phyloP scores from a whole-genome alignment of 2,329 filamentous ascomycete species.

The Paraphoma sp. region DNA sequence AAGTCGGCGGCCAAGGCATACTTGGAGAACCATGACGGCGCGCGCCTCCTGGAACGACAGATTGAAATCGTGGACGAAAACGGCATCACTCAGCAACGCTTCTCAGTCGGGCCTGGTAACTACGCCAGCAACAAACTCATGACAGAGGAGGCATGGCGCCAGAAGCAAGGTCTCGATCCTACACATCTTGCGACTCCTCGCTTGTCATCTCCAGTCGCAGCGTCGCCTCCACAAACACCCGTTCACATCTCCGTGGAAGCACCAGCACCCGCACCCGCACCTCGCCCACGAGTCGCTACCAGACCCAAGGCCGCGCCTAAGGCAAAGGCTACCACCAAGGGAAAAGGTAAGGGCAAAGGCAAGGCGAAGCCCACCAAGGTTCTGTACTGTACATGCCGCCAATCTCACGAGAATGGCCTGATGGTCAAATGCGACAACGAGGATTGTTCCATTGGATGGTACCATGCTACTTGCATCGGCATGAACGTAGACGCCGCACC shows the following conservation, averaged over 20 bases:
- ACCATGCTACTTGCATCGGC: constrained; percentile 8
- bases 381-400: constrained; percentile 6
- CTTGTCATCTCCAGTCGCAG: background rate
- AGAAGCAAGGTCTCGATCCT: background rate
- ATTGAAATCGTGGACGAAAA: constrained; percentile 6
- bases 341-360: too few relatives aligned
- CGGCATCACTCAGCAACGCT: background rate
- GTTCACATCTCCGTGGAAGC: too few relatives aligned
- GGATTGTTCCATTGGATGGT: constrained; percentile 6
- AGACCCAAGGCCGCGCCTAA: background rate
- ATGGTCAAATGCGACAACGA: constrained; percentile 14
- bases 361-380: background rate
- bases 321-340: too few relatives aligned
- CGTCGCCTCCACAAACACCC: too few relatives aligned
- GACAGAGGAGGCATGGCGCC: background rate
- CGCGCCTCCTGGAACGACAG: background rate
- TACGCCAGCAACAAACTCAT: background rate
- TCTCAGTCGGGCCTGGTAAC: background rate
- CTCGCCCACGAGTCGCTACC: background rate
- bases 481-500: background rate
- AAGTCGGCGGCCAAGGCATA: background rate
- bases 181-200: constrained; percentile 1
- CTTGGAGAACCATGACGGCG: background rate
- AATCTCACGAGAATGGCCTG: constrained; percentile 3
- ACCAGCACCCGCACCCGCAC: background rate